Evolutionary conservation across 2,329 filamentous ascomycete species (phyloP), one percentile per base, ranked within the genome.

Genomic region (Aspergillus tamarii): DNA sequence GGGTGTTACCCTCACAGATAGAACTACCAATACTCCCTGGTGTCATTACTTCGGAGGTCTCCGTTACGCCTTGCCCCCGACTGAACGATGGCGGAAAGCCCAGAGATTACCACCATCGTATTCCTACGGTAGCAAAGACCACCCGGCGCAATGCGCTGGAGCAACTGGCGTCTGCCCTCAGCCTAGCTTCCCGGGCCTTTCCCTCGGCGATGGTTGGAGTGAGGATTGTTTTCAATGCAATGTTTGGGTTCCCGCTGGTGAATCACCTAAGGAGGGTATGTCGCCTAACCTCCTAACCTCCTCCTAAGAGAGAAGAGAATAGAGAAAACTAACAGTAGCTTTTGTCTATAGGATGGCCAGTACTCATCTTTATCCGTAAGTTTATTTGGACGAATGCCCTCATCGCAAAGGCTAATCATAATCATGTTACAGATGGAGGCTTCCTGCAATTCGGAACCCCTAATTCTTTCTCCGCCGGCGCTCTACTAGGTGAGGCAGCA

Each of bases 171-270:
- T 84, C 3, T 87, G 85, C 71, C 85, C 86, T 0, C 86, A 88
- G 67, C 81, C 83, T 1, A 70, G 70, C 1, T 76, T 76, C 45
- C 19, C 70, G 50, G 60, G 62, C 19, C 72, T 73, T n/a, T 68
- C 72, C 11, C 68, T 68, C 1, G 64, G 73, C 5, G 81, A 78
- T 72, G 78, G 61, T 0, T 76, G 71, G 70, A 66, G 80, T 56
- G 85, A 88, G 67, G 84, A 88, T 71, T 87, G 85, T 64, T 78
- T 87, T 64, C 84, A 87, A 66, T 75, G 79, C 57, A 87, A 87
- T 70, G 77, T 88, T 6, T 87, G 84, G 80, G 77, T 86, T 45
- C 85, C 86, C 3, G 67, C 73, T 23, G 84, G 81, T 6, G 71
- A 78, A n/a, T 66, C 76, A 21, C 83, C 82, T 7, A 70, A 73